phyloP scores from a whole-genome alignment of 176 grass and related monocot genomes.

The Musa acuminata region DNA sequence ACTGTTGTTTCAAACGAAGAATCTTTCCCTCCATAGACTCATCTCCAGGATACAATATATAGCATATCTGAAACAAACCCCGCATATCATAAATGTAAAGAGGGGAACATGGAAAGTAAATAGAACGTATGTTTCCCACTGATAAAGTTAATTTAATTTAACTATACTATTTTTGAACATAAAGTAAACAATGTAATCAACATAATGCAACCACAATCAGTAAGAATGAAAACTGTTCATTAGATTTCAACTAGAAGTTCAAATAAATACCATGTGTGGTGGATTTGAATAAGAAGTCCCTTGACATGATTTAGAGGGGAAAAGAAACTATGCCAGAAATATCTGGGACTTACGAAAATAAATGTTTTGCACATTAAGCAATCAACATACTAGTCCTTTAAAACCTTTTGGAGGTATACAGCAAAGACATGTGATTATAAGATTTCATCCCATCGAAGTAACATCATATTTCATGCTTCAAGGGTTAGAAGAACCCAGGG shows the following conservation, averaged over 20 bases:
- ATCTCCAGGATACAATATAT: slow-evolving; percentile 85
- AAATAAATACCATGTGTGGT: not conserved
- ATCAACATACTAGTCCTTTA: not conserved
- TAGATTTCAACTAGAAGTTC: not conserved
- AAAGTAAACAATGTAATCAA: not conserved
- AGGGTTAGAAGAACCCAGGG: no score
- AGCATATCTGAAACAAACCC: slow-evolving; percentile 60
- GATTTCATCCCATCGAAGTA: not conserved
- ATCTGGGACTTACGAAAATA: not conserved
- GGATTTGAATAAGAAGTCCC: not conserved
- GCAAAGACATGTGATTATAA: not conserved
- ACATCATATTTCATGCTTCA: not conserved
- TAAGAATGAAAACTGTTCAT: not conserved
- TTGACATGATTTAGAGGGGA: not conserved
- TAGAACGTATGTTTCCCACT: not conserved
- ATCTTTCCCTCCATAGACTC: slow-evolving; percentile 86
- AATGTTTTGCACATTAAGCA: not conserved
- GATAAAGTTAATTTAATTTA: not conserved
- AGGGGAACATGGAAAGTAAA: not conserved
- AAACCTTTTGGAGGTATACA: not conserved
- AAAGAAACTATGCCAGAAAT: not conserved
- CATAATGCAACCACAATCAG: not conserved
- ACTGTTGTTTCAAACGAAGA: slow-evolving; percentile 95
- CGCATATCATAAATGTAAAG: no score
- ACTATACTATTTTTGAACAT: not conserved